Percentiles rank a stretch among this genome's conserved stretches.
Conservation (phyloP, 1,139 yeast species). For the Candida smagusa region DNA sequence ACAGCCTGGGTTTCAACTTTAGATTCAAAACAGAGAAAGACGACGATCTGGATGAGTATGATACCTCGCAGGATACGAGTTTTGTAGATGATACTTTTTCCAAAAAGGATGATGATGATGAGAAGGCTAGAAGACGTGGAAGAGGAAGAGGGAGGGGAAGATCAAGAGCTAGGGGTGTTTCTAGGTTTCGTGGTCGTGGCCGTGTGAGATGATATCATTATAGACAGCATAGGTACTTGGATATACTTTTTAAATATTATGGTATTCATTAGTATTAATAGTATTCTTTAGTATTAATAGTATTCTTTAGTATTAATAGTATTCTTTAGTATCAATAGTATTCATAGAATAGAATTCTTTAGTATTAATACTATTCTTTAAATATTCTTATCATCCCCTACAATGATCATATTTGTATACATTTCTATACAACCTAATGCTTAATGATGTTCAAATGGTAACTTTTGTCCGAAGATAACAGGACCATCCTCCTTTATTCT, state of each 20-base stretch:
- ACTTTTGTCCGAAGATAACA: constrained; percentile 50
- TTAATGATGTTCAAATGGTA: constrained; percentile 40
- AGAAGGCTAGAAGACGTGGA: constrained; percentile 7
- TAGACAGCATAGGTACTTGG: no score
- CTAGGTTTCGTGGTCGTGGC: background rate
- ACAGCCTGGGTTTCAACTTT: constrained; percentile 35
- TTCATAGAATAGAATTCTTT: no score
- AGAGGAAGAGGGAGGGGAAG: constrained; percentile 10
- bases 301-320: no score
- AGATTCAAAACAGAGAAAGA: constrained; percentile 19
- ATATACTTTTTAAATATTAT: no score
- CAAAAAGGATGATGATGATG: constrained; percentile 8
- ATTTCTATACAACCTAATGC: background rate
- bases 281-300: no score
- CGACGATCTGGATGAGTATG: constrained; percentile 6
- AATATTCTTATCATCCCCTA: no score
- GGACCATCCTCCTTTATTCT: constrained; percentile 71
- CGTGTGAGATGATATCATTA: no score
- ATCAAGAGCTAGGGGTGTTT: constrained; percentile 7
- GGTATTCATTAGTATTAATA: no score
- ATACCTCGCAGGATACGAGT: constrained; percentile 8
- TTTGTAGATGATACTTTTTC: constrained; percentile 2
- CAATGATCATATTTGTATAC: background rate
- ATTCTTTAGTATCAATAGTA: no score
- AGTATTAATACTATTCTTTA: no score